phyloP scores from a whole-genome alignment of 2,329 filamentous ascomycete species.

The Ophiocordyceps robertsii region DNA sequence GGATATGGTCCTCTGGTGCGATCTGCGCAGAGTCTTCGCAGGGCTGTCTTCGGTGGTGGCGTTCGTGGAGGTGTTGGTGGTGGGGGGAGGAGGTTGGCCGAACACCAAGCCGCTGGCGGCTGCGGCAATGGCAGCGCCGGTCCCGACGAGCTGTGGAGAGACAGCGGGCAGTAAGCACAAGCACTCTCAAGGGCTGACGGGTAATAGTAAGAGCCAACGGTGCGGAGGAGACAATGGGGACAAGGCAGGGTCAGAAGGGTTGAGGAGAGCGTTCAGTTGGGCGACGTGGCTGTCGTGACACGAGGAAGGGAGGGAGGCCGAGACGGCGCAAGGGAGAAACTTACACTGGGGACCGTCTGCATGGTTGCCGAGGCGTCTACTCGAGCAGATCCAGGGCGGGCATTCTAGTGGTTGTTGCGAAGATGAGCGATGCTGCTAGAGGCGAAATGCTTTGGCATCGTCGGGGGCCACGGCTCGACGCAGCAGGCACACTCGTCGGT shows the following conservation, averaged over 20 bases:
- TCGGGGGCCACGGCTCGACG: slow-evolving; percentile 1
- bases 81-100: slow-evolving; percentile 29
- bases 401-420: slow-evolving; percentile 17
- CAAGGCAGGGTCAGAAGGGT: background rate
- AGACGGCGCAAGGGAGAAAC: slow-evolving; percentile 11
- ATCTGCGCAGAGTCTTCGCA: slow-evolving; percentile 11
- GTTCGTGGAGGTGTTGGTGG: slow-evolving; percentile 21
- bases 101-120: slow-evolving; percentile 46
- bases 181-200: too few relatives aligned
- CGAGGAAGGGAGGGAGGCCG: background rate
- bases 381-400: slow-evolving; percentile 20
- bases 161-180: background rate
- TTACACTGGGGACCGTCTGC: slow-evolving; percentile 40
- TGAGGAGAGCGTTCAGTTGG: slow-evolving; percentile 7
- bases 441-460: slow-evolving; percentile 5
- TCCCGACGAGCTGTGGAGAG: slow-evolving; percentile 40
- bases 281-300: slow-evolving; percentile 1
- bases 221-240: background rate
- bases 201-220: background rate
- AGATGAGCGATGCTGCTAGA: slow-evolving; percentile 3
- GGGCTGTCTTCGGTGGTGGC: slow-evolving; percentile 10
- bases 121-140: slow-evolving; percentile 47
- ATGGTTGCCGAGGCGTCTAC: slow-evolving; percentile 30
- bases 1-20: slow-evolving; percentile 16
- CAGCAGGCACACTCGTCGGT: background rate